phyloP scores from a whole-genome alignment of 768 basidiomycete genomes.

The Rhizopogon vesiculosus region DNA sequence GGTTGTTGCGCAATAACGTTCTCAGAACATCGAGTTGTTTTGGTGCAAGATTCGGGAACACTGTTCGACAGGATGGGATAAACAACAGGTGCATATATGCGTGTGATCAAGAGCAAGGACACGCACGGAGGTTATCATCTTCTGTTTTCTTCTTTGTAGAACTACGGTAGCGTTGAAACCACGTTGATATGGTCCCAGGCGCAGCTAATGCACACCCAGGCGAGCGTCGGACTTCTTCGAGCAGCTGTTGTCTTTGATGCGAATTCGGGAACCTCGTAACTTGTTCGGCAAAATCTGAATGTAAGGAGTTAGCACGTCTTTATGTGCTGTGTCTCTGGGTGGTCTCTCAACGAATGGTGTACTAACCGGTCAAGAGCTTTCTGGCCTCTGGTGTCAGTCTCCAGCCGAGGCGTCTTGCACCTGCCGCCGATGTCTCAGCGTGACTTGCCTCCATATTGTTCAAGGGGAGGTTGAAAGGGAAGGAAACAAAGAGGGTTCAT shows the following conservation, averaged over 20 bases:
- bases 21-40: slow-evolving; percentile 19
- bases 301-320: not conserved
- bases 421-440: not conserved
- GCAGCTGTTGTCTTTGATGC: not conserved
- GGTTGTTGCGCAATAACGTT: slow-evolving; percentile 9
- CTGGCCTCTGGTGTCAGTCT: not conserved
- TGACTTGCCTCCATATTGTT: not conserved
- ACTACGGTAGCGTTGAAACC: slow-evolving; percentile 15
- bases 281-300: not conserved
- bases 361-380: not conserved
- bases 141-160: slow-evolving; percentile 4
- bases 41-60: slow-evolving; percentile 22
- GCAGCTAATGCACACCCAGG: not conserved
- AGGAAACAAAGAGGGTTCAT: not conserved
- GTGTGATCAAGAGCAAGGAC: not conserved
- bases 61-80: slow-evolving; percentile 6
- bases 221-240: not conserved
- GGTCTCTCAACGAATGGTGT: not conserved
- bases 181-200: not conserved
- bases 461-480: too few species aligned
- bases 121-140: slow-evolving; percentile 24
- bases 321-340: not conserved
- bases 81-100: slow-evolving; percentile 1
- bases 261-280: not conserved
- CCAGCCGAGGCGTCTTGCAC: not conserved